These are phyloP conservation scores for Starmerella apicola DNA, from an alignment of 805 yeast genomes.

Conservation along the genomic window DNA sequence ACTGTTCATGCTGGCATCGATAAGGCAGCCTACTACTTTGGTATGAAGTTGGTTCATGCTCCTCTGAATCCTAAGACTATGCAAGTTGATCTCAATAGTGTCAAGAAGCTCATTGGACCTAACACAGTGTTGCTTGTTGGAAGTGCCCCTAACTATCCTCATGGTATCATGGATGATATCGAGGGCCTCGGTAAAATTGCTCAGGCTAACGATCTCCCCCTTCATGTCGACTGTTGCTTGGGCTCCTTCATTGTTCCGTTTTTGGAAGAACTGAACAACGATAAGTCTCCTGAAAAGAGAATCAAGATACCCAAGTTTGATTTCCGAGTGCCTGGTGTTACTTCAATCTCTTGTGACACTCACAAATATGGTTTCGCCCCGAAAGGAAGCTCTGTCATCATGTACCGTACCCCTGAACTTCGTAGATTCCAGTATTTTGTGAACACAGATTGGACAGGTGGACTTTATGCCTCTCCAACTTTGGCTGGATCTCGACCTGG, in stretches of 20 bases:
- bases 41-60: conserved; percentile 70
- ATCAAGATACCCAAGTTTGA: conserved; percentile 47
- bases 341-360: conserved; percentile 98
- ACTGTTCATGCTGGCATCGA: conserved; percentile 93
- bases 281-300: conserved; percentile 24
- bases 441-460: conserved; percentile 81
- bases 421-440: conserved; percentile 77
- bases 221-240: conserved; percentile 91
- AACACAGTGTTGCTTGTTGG: conserved; percentile 82
- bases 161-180: conserved; percentile 88
- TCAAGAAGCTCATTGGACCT: conserved; percentile 50
- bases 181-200: conserved; percentile 57
- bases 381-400: conserved; percentile 82
- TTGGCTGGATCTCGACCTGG: conserved; percentile 96
- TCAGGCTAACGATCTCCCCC: conserved; percentile 54
- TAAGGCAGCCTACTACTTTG: conserved; percentile 84
- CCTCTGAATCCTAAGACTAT: conserved; percentile 56
- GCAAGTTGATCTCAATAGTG: conserved; percentile 53
- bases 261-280: conserved; percentile 48
- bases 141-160: conserved; percentile 95
- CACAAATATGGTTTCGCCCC: conserved; percentile 99
- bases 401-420: conserved; percentile 63
- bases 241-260: conserved; percentile 87
- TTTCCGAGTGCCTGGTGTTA: conserved; percentile 77
- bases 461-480: conserved; percentile 91